Base-by-base conservation (phyloP, 495 filamentous ascomycete species). In the Podospora appendiculata region DNA sequence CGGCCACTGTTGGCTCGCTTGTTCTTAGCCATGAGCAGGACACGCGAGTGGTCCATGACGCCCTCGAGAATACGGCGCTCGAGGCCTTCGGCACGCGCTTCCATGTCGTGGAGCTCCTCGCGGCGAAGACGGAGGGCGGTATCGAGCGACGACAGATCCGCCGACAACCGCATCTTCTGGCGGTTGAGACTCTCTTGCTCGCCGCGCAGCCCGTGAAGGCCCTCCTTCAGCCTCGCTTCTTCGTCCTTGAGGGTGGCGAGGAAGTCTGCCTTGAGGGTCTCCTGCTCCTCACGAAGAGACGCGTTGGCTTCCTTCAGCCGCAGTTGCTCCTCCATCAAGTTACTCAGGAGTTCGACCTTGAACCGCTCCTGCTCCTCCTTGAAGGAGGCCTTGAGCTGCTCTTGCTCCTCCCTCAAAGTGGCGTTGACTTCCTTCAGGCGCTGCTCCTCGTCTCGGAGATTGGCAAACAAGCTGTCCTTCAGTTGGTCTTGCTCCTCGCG, bases 31-130 rank as follows among this genome's bases (percentile, higher is more conserved):
- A 94, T 81, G 41, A 96, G 79, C 14, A 97, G 74, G 6, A 86
- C 83, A 16, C 90, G 85, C 34, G 93, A 95, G 60, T 96, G 91
- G 61, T 98, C 90, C 55, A 98, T 89, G 39, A 97, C 89, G 32
- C 90, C 89, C 52, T 97, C 92, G 32, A 98, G 71, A 53, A 98
- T 95, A 9, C 92, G 81, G 42, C 91, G 85, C 71, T 98, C 93
- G 1, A 98, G 76, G 19, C 79, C 78, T 57, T 96, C 89, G 9
- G 90, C 91, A 45, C 90, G 83, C 8, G 80, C 78, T 62, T 96
- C 90, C 84, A 98, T 94, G 19, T 83, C 76, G 40, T 89, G 79
- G 50, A 97, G 83, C 65, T 98, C 93, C 63, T 96, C 92, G 19
- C 88, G 85, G 12, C 93, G 85, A 51, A 97, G 79, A 13, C 85